Percentiles rank a stretch among this genome's conserved stretches.
phyloP scores from a whole-genome alignment of 2,329 filamentous ascomycete genomes.

The Exophiala sideris region DNA sequence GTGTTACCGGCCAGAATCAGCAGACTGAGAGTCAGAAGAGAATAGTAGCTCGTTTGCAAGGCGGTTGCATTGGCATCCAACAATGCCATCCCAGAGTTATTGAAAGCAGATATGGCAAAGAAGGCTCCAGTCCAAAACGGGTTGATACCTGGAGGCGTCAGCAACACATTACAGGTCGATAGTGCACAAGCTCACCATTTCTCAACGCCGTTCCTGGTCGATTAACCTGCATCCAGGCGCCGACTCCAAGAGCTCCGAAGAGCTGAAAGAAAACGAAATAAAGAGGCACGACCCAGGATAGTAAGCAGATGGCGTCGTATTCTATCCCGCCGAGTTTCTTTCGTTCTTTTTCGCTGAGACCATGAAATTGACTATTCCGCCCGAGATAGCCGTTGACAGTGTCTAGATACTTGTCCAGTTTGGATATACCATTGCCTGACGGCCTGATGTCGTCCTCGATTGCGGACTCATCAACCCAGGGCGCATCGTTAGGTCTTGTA shows the following conservation, averaged over 20 bases:
- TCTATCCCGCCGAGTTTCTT: conserved; percentile 44
- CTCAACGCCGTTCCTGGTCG: conserved; percentile 25
- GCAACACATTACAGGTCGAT: not conserved
- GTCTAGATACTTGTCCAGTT: conserved; percentile 24
- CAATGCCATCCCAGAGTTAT: conserved; percentile 49
- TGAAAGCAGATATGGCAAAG: conserved; percentile 49
- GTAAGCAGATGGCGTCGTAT: conserved; percentile 37
- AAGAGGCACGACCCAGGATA: conserved; percentile 32
- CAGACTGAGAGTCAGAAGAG: conserved; percentile 33
- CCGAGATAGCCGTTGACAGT: conserved; percentile 34
- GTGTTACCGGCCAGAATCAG: conserved; percentile 39
- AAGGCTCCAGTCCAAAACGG: conserved; percentile 45
- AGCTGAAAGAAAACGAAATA: conserved; percentile 47
- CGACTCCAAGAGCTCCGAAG: conserved; percentile 42
- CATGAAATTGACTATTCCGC: conserved; percentile 51
- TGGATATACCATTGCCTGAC: not conserved
- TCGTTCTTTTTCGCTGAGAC: conserved; percentile 41
- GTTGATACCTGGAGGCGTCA: conserved; percentile 31
- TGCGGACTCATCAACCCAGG: not conserved
- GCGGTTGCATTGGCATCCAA: conserved; percentile 49
- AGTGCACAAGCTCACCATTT: conserved; percentile 6
- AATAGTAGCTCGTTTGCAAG: conserved; percentile 33
- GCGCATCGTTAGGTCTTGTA: conserved; percentile 4
- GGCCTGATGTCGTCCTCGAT: conserved; percentile 4
- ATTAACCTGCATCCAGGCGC: conserved; percentile 43